Evolutionary conservation across 768 basidiomycete genomes (phyloP).

Genomic region (Crucibulum laeve): DNA sequence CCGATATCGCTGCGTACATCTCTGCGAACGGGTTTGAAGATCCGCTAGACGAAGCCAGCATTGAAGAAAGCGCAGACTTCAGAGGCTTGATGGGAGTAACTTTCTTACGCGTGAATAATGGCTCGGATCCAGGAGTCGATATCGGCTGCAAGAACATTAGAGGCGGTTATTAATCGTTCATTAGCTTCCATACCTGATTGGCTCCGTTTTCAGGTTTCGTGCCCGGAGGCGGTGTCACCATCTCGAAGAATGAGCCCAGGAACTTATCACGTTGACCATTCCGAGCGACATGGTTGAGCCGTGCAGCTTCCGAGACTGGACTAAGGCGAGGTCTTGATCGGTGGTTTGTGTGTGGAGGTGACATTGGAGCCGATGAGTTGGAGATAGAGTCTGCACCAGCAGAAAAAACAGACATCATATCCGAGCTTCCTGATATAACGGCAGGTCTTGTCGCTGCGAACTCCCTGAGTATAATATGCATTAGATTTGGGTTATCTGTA

Average conservation of each 20-base stretch:
- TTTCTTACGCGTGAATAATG: slow-evolving; percentile 49
- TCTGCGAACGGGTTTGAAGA: slow-evolving; percentile 85
- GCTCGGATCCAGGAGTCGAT: slow-evolving; percentile 16
- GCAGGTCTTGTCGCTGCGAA: slow-evolving; percentile 61
- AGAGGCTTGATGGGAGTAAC: slow-evolving; percentile 37
- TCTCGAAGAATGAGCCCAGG: slow-evolving; percentile 49
- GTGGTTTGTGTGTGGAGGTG: slow-evolving; percentile 38
- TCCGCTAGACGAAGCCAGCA: slow-evolving; percentile 65
- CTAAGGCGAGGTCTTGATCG: slow-evolving; percentile 49
- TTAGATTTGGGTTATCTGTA: neutral
- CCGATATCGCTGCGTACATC: slow-evolving; percentile 81
- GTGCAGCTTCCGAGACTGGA: slow-evolving; percentile 55
- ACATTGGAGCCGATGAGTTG: slow-evolving; percentile 48
- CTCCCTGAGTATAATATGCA: slow-evolving; percentile 36
- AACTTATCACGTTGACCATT: slow-evolving; percentile 20
- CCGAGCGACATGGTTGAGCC: slow-evolving; percentile 11
- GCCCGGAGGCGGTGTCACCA: slow-evolving; percentile 37
- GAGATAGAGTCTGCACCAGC: slow-evolving; percentile 46
- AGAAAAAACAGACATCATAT: slow-evolving; percentile 57
- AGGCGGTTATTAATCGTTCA: slow-evolving; percentile 5
- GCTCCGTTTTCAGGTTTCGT: slow-evolving; percentile 1
- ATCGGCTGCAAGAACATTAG: slow-evolving; percentile 9
- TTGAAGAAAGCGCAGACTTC: slow-evolving; percentile 66
- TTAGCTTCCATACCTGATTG: slow-evolving; percentile 16
- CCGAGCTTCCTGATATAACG: slow-evolving; percentile 58